phyloP scores from a whole-genome alignment of 148 eudicot genomes.

The Vaccinium macrocarpon region DNA sequence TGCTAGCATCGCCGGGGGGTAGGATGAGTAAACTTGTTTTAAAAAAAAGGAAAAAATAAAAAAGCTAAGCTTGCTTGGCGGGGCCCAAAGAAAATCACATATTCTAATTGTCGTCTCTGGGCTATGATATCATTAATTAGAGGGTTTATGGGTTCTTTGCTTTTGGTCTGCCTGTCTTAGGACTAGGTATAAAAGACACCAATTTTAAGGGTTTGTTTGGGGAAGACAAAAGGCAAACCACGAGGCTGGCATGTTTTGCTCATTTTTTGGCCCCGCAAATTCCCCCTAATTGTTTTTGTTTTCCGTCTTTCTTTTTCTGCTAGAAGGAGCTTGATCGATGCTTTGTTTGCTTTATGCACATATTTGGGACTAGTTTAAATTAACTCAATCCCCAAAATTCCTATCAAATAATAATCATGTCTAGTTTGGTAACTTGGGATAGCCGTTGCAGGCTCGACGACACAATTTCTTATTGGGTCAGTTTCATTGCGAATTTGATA shows the following conservation, averaged over 20 bases:
- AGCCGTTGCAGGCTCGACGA: no score
- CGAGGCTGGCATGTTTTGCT: constrained; percentile 8
- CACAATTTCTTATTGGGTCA: no score
- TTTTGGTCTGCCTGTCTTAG: constrained; percentile 15
- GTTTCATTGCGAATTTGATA: background rate
- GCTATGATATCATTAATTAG: no score
- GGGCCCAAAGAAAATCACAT: constrained; percentile 6
- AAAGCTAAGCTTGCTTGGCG: constrained; percentile 33
- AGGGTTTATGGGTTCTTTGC: background rate
- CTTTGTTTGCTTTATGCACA: constrained; percentile 2
- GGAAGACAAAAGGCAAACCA: constrained; percentile 12
- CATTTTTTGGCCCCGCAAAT: background rate
- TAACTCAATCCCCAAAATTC: no score
- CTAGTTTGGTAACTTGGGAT: no score
- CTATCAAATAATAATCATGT: no score
- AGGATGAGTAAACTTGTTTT: background rate
- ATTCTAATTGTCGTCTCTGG: constrained; percentile 7
- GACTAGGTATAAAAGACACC: background rate
- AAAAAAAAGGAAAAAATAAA: no score
- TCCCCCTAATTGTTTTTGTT: background rate
- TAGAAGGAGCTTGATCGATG: background rate
- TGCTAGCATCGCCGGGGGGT: constrained; percentile 27
- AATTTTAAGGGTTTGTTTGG: background rate
- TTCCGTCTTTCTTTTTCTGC: background rate
- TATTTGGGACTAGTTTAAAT: background rate